A percentile compares a stretch with the other conserved stretches of the same genome.
Evolutionary conservation across 768 basidiomycete genomes (phyloP).

Genomic region (Russula foetens): DNA sequence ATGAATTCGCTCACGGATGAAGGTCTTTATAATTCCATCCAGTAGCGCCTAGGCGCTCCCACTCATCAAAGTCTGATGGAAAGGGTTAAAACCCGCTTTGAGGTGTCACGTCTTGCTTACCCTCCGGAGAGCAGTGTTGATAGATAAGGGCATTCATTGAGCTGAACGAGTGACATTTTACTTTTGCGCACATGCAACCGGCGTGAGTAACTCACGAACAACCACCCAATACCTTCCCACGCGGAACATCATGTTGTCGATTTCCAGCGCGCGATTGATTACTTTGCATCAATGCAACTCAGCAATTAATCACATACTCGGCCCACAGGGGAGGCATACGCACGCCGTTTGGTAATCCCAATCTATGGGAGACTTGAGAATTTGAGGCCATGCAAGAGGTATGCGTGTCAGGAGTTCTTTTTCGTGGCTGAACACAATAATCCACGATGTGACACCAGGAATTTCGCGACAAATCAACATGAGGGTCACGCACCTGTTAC

Average conservation of each 20-base stretch:
- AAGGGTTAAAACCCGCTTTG: neutral
- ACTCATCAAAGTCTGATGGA: conserved; percentile 18
- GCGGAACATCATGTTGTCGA: conserved; percentile 4
- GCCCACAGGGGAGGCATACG: neutral
- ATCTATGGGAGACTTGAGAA: conserved; percentile 10
- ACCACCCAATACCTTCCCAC: conserved; percentile 18
- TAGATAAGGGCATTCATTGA: conserved; percentile 15
- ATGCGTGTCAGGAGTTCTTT: conserved; percentile 7
- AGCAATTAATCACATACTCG: neutral
- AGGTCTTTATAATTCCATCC: conserved; percentile 22
- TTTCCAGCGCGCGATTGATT: conserved; percentile 6
- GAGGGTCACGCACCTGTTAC: conserved; percentile 39
- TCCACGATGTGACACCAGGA: neutral
- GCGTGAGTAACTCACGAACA: neutral
- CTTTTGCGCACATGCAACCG: neutral
- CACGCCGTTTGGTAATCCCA: conserved; percentile 15
- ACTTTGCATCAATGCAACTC: neutral
- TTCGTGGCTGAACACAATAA: conserved; percentile 3
- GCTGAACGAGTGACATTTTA: neutral
- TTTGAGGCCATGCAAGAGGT: conserved; percentile 17
- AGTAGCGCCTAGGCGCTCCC: conserved; percentile 20
- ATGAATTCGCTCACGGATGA: conserved; percentile 15
- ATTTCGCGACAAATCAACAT: neutral
- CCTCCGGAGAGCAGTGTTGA: conserved; percentile 16
- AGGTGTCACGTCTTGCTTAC: neutral